A percentile compares a stretch with the other conserved stretches of the same genome.
phyloP scores from a whole-genome alignment of 1,284 basidiomycete genomes.

The Peniophora sp. region DNA sequence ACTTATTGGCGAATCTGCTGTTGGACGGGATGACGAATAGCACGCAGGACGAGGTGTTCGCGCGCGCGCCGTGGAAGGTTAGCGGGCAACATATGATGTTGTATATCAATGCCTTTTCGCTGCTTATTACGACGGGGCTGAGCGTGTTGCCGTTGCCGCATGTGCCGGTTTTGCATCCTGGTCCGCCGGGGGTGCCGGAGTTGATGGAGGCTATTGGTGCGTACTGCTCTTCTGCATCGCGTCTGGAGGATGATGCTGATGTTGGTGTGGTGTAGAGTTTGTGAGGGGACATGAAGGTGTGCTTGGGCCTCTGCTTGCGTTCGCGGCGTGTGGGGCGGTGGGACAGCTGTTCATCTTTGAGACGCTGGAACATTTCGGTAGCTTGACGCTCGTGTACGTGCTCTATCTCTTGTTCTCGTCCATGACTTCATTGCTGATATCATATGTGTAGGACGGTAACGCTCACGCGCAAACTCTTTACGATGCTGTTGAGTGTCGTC shows the following conservation, averaged over 20 bases:
- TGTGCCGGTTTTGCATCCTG: constrained; percentile 68
- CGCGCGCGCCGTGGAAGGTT: constrained; percentile 47
- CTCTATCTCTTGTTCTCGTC: neutral
- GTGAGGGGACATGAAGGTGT: constrained; percentile 75
- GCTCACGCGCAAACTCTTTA: constrained; percentile 96
- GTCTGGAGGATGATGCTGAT: too few relatives aligned
- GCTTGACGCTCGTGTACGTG: constrained; percentile 83
- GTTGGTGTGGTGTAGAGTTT: constrained; percentile 40
- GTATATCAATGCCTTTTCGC: constrained; percentile 87
- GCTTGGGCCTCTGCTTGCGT: constrained; percentile 74
- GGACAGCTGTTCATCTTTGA: constrained; percentile 99
- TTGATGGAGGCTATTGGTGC: constrained; percentile 51
- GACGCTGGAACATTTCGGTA: constrained; percentile 94
- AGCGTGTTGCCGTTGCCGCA: constrained; percentile 65
- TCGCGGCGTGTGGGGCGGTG: constrained; percentile 85
- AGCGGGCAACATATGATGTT: constrained; percentile 99
- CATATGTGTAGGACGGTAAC: constrained; percentile 69
- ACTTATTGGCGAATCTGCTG: constrained; percentile 80
- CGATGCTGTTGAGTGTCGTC: constrained; percentile 93
- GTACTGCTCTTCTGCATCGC: too few relatives aligned
- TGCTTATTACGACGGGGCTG: constrained; percentile 57
- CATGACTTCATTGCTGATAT: constrained; percentile 7
- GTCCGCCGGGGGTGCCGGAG: constrained; percentile 52
- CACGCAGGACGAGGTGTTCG: constrained; percentile 98
- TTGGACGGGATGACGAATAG: constrained; percentile 94